phyloP scores from a whole-genome alignment of 495 filamentous ascomycete species.

The Penicillium roqueforti region DNA sequence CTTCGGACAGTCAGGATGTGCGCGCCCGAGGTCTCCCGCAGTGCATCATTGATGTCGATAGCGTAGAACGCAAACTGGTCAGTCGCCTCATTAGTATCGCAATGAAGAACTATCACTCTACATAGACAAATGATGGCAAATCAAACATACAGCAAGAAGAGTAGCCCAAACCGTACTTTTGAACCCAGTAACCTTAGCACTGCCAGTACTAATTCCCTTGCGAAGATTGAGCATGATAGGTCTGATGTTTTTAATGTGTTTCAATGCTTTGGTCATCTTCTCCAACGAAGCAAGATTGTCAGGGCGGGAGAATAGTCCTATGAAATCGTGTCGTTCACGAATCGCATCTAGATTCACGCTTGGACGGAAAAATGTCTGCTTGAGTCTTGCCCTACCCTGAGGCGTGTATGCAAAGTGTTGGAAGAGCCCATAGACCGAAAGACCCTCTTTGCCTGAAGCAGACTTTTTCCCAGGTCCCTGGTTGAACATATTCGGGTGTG shows the following conservation, averaged over 20 bases:
- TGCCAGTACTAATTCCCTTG: conserved; percentile 66
- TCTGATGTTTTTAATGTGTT: conserved; percentile 75
- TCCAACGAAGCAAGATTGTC: conserved; percentile 59
- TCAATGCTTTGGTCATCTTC: conserved; percentile 59
- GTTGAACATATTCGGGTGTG: conserved; percentile 78
- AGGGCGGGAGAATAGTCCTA: conserved; percentile 62
- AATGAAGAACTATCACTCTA: background rate
- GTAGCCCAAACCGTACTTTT: conserved; percentile 68
- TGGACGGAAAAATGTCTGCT: conserved; percentile 82
- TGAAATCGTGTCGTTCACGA: conserved; percentile 66
- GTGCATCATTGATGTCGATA: conserved; percentile 61
- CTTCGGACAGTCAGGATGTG: conserved; percentile 51
- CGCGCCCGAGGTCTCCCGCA: conserved; percentile 58
- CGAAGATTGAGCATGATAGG: conserved; percentile 64
- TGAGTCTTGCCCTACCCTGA: conserved; percentile 71
- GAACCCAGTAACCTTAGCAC: conserved; percentile 53
- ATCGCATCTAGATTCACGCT: conserved; percentile 65
- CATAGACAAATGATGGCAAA: background rate
- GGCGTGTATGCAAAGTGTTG: conserved; percentile 73
- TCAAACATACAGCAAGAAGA: conserved; percentile 46
- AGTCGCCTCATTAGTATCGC: conserved; percentile 29
- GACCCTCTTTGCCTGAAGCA: conserved; percentile 75
- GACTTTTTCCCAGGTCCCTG: conserved; percentile 66
- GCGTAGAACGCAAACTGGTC: conserved; percentile 62
- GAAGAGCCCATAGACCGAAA: conserved; percentile 87